Evolutionary conservation across 2,329 filamentous ascomycete genomes (phyloP).

Genomic region (Verticillium nonalfalfae): DNA sequence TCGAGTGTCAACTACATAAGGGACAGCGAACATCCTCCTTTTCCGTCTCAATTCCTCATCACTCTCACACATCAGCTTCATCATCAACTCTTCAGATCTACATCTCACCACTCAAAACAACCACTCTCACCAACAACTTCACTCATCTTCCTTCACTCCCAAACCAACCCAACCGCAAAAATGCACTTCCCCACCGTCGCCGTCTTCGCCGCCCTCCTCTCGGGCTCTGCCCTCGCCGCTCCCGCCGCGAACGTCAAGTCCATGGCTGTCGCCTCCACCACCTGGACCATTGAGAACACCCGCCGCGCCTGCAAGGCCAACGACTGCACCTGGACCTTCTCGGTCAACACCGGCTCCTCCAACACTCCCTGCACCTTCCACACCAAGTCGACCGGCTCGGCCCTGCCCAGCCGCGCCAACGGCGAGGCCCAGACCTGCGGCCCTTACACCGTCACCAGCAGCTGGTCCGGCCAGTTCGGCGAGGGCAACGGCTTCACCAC

Average conservation of each 20-base stretch:
- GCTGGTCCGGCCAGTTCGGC: slow-evolving; percentile 52
- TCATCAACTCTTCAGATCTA: background rate
- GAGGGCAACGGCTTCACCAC: slow-evolving; percentile 46
- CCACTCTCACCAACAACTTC: background rate
- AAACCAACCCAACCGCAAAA: slow-evolving; percentile 14
- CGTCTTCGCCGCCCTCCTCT: slow-evolving; percentile 26
- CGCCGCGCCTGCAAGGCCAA: slow-evolving; percentile 35
- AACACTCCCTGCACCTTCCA: slow-evolving; percentile 30
- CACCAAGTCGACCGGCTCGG: slow-evolving; percentile 28
- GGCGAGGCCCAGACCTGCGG: slow-evolving; percentile 38
- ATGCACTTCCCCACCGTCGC: slow-evolving; percentile 37
- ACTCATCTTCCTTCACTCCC: background rate
- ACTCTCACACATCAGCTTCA: background rate
- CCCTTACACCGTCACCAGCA: slow-evolving; percentile 41
- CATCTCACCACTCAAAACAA: background rate
- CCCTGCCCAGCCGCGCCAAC: slow-evolving; percentile 26
- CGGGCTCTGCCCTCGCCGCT: slow-evolving; percentile 27
- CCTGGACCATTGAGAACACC: slow-evolving; percentile 35
- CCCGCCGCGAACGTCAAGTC: slow-evolving; percentile 22
- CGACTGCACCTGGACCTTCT: slow-evolving; percentile 36
- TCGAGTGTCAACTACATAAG: background rate
- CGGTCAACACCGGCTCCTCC: slow-evolving; percentile 28
- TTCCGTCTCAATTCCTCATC: background rate
- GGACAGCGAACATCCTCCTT: background rate
- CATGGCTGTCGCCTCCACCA: slow-evolving; percentile 25